Percentiles rank a stretch among this genome's conserved stretches.
Conservation (phyloP, 495 filamentous ascomycete species). For the Talaromyces thailandensis region DNA sequence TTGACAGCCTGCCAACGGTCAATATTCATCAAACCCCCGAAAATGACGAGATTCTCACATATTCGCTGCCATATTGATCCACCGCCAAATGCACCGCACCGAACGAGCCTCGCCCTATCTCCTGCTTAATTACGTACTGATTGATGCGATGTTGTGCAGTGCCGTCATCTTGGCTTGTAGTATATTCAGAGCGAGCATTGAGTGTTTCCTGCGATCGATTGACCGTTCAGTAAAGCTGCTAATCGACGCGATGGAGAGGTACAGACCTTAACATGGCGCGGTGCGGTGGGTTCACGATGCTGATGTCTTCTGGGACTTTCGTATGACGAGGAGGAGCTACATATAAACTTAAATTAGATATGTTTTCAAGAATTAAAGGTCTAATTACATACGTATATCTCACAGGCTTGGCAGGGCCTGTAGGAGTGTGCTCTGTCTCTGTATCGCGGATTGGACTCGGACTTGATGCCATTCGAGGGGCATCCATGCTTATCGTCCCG, state of each 20-base stretch:
- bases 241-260: slow-evolving; percentile 2
- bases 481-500: neutral
- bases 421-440: slow-evolving; percentile 1
- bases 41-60: slow-evolving; percentile 49
- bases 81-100: slow-evolving; percentile 87
- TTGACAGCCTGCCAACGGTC: slow-evolving; percentile 66
- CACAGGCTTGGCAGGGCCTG: slow-evolving; percentile 8
- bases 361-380: neutral
- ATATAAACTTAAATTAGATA: neutral
- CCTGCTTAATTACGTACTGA: slow-evolving; percentile 89
- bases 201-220: slow-evolving; percentile 67
- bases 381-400: slow-evolving; percentile 31
- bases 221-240: slow-evolving; percentile 4
- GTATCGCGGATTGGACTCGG: slow-evolving; percentile 14
- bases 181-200: slow-evolving; percentile 81
- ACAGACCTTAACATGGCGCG: slow-evolving; percentile 62
- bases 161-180: slow-evolving; percentile 76
- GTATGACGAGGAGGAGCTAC: slow-evolving; percentile 43
- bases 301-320: slow-evolving; percentile 71
- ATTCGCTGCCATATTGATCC: slow-evolving; percentile 89
- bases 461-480: slow-evolving; percentile 20
- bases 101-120: slow-evolving; percentile 93
- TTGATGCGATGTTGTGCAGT: slow-evolving; percentile 74
- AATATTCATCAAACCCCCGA: neutral
- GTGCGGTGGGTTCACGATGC: slow-evolving; percentile 57